Conservation (phyloP, 2,329 filamentous ascomycete species). For the Aspergillus sp. region DNA sequence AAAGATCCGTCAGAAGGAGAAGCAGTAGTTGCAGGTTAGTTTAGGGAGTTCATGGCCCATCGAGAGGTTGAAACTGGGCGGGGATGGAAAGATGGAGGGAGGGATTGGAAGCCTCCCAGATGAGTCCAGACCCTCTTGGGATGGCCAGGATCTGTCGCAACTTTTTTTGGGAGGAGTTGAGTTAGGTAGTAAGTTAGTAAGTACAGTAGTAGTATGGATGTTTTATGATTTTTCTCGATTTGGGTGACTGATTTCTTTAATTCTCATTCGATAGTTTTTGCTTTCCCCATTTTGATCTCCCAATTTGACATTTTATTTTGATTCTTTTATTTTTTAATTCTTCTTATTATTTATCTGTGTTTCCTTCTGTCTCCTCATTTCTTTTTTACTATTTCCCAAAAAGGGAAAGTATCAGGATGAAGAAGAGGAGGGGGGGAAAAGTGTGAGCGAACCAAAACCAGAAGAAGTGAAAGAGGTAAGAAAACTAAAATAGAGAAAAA, state of each 20-base stretch:
- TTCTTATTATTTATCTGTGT: background rate
- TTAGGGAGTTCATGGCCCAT: slow-evolving; percentile 14
- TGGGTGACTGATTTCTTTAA: background rate
- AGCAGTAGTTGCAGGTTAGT: slow-evolving; percentile 12
- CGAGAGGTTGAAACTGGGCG: slow-evolving; percentile 16
- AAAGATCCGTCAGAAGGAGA: slow-evolving; percentile 16
- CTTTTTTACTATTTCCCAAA: background rate
- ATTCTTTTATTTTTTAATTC: background rate
- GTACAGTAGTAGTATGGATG: too few species aligned
- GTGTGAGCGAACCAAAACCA: background rate
- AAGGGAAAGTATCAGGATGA: background rate
- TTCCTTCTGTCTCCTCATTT: slow-evolving; percentile 1
- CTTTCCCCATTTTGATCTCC: too few species aligned
- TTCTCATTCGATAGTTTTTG: too few species aligned
- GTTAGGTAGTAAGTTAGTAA: background rate
- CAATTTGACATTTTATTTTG: too few species aligned
- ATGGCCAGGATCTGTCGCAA: slow-evolving; percentile 14
- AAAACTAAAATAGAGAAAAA: slow-evolving; percentile 12
- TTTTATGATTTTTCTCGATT: background rate
- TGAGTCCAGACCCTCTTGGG: slow-evolving; percentile 17
- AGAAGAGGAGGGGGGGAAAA: background rate
- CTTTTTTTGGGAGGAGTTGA: background rate
- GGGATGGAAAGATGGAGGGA: slow-evolving; percentile 7
- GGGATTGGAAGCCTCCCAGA: slow-evolving; percentile 17
- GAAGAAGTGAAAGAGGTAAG: background rate